Evolutionary conservation across 257 asterid species (phyloP), one percentile per base, ranked within the genome.

Genomic region (Cruciata laevipes): DNA sequence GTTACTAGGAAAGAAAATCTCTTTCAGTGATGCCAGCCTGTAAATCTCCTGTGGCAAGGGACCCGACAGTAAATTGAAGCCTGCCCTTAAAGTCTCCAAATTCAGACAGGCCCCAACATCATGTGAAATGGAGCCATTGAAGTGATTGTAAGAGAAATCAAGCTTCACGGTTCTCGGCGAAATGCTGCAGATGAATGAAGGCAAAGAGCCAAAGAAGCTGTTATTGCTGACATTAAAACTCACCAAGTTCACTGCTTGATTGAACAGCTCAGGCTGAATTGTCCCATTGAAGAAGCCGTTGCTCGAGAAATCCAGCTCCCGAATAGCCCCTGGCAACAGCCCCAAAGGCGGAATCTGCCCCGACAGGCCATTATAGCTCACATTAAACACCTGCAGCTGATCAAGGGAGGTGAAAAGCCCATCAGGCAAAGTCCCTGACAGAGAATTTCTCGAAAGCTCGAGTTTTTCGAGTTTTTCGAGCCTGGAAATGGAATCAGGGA

Each of bases 81-180:
- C 97, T 69, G 89, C 96, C 66, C 95, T 80, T 67, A 93, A 67
- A 47, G 60, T 73, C 73, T 49, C 81, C 82, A 93, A 65, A 33
- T 67, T 81, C 20, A 68, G 70, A 67, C 96, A 93, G 69, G 10
- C 65, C 3, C 88, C 86, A 20, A 88, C 79, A 0, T 87, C 97
- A 30, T 23, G 75, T 10, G 79, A 76, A 65, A 90, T 79, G 7
- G 81, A 71, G 63, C 95, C 99, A 2, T 66, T 59, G 55, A 90
- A 85, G 63, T 88, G 84, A 65, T 93, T 93, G 74, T 67, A 79
- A 57, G 99, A 83, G 85, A 90, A 83, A 77, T 93, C 97, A 32
- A 90, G 75, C 40, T 71, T 62, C 67, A n/a, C 67, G 71, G 86
- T 62, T 7, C 82, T 67, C 1, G 85, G 74, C 0, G 96, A 75